These are phyloP conservation scores for Mortierella sp. DNA, from an alignment of 371 early-diverging fungal species.

Conservation along the genomic window DNA sequence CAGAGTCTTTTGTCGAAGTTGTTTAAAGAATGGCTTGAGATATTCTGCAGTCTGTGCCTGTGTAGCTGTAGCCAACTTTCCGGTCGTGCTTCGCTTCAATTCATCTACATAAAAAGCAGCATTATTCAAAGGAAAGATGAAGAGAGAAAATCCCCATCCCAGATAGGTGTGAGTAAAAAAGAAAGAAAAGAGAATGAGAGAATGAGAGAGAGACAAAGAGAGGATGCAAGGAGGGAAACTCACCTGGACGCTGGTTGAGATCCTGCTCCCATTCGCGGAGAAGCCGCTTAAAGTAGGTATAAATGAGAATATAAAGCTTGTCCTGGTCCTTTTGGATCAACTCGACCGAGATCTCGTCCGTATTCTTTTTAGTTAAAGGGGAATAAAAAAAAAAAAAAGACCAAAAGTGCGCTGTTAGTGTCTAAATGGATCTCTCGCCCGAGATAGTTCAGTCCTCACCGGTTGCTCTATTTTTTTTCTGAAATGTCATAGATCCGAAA, in stretches of 20 bases:
- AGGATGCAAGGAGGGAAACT: neutral
- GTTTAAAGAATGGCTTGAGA: conserved; percentile 90
- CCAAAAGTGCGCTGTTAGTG: neutral
- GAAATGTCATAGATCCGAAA: too few relatives aligned
- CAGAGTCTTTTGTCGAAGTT: conserved; percentile 79
- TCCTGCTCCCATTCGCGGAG: conserved; percentile 90
- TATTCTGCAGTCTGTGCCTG: conserved; percentile 90
- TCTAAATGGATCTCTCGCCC: too few relatives aligned
- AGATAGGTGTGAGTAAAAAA: too few relatives aligned
- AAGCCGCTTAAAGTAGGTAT: conserved; percentile 84
- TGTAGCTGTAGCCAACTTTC: conserved; percentile 85
- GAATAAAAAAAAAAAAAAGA: too few relatives aligned
- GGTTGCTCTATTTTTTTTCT: too few relatives aligned
- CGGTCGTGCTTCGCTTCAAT: conserved; percentile 72
- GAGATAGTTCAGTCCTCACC: too few relatives aligned
- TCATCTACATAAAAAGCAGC: conserved; percentile 57
- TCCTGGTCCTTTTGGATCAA: conserved; percentile 83
- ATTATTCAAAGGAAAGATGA: too few relatives aligned
- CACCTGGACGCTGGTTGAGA: conserved; percentile 80
- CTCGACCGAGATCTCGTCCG: conserved; percentile 65
- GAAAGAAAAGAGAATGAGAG: too few relatives aligned
- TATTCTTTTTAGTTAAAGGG: too few relatives aligned
- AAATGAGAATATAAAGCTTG: conserved; percentile 76
- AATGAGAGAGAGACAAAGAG: too few relatives aligned
- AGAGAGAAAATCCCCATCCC: too few relatives aligned